phyloP scores from a whole-genome alignment of 495 filamentous ascomycete species.

The Alectoria sarmentosa region DNA sequence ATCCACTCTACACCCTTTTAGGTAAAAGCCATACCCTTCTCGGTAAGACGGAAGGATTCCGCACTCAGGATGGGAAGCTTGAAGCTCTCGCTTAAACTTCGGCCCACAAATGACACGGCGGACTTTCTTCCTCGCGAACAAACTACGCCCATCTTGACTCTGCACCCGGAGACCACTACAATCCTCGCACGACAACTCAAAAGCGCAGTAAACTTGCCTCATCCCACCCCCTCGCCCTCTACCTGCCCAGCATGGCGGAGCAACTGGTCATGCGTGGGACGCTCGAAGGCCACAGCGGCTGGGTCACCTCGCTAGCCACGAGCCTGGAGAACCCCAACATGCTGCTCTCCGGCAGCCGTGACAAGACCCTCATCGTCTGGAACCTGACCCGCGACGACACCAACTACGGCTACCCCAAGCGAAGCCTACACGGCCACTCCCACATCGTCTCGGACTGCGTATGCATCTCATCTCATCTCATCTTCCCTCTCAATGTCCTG shows the following conservation, averaged over 20 bases:
- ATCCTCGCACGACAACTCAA: not conserved
- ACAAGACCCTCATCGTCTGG: conserved; percentile 99
- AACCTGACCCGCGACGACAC: conserved; percentile 98
- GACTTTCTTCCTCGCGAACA: not conserved
- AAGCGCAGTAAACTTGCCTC: not conserved
- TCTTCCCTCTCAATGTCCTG: conserved; percentile 3
- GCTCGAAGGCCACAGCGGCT: conserved; percentile 90
- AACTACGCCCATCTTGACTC: not conserved
- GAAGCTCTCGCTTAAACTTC: conserved; percentile 20
- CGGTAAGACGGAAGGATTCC: too few species aligned
- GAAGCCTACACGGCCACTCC: conserved; percentile 95
- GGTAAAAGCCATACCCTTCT: too few species aligned
- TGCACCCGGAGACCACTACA: not conserved
- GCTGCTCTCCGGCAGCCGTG: conserved; percentile 94
- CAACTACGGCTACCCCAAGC: conserved; percentile 97
- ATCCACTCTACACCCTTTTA: too few species aligned
- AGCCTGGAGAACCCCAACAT: conserved; percentile 99
- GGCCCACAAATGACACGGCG: conserved; percentile 11
- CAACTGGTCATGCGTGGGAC: conserved; percentile 95
- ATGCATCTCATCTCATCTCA: too few species aligned
- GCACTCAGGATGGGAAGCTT: too few species aligned
- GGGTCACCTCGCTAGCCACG: conserved; percentile 76
- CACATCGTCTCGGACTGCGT: conserved; percentile 99
- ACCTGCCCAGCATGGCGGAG: conserved; percentile 67
- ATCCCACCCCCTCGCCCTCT: not conserved